Conservation (phyloP, 78 protist genomes). For the Polysphondylium violaceum region DNA sequence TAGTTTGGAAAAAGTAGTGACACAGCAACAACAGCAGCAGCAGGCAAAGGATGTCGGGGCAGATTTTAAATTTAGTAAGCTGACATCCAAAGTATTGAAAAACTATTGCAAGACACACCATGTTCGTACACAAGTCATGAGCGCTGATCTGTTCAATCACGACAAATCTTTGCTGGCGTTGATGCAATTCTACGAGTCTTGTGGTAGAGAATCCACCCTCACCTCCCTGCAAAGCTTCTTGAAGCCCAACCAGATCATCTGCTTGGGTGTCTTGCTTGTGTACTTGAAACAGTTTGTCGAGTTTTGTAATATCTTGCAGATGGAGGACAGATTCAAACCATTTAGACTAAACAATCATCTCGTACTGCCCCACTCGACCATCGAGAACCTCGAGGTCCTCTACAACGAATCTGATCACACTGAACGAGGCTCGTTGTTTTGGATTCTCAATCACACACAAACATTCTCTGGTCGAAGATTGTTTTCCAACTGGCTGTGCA, state of each 20-base stretch:
- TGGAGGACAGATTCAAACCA: constrained; percentile 39
- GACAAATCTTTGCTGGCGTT: constrained; percentile 16
- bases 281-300: constrained; percentile 59
- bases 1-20: neutral
- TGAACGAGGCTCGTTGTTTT: constrained; percentile 75
- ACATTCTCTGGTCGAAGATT: constrained; percentile 70
- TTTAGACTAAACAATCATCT: constrained; percentile 29
- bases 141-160: constrained; percentile 9
- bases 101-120: constrained; percentile 22
- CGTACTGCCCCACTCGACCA: constrained; percentile 60
- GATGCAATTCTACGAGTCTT: constrained; percentile 1
- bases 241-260: neutral
- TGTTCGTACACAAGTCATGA: constrained; percentile 59
- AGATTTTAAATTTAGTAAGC: neutral
- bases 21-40: neutral
- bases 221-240: neutral
- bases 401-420: constrained; percentile 39
- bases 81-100: constrained; percentile 16
- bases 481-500: constrained; percentile 70
- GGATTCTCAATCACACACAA: constrained; percentile 73
- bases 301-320: constrained; percentile 16
- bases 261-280: neutral
- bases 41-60: too few relatives aligned
- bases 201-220: neutral
- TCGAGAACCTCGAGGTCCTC: constrained; percentile 63